Percentiles rank a stretch among this genome's conserved stretches.
Evolutionary conservation across 75 land plant species (phyloP).

Genomic region (Cryptomeria japonica): DNA sequence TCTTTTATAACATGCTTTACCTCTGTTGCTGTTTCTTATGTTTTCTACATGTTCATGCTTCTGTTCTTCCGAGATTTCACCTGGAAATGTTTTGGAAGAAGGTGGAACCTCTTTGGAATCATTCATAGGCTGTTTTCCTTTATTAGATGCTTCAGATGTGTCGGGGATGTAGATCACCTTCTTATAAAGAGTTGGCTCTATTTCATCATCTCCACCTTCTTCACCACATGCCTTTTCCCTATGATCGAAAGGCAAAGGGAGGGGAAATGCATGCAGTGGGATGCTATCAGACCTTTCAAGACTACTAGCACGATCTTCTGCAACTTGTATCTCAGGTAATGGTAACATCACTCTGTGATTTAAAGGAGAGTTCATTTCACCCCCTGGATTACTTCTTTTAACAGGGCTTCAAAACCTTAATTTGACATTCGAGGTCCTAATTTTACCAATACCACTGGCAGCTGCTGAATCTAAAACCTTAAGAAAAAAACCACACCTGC

Average conservation of each 20-base stretch:
- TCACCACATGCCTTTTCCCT: conserved; percentile 3
- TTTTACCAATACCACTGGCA: background rate
- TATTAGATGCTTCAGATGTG: background rate
- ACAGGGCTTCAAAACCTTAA: background rate
- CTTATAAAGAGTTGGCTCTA: conserved; percentile 10
- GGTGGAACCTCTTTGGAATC: background rate
- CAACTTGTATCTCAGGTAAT: conserved; percentile 6
- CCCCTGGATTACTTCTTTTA: background rate
- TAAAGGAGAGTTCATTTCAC: background rate
- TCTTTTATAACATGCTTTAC: background rate
- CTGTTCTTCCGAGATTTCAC: conserved; percentile 2
- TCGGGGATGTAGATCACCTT: conserved; percentile 13
- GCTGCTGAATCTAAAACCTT: background rate
- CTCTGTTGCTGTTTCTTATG: background rate
- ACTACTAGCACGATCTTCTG: background rate
- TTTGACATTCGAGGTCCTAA: background rate
- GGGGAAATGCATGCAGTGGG: background rate
- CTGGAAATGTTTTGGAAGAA: background rate
- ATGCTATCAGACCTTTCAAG: conserved; percentile 4
- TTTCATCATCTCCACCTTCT: conserved; percentile 11
- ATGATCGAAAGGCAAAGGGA: conserved; percentile 1
- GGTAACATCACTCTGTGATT: background rate
- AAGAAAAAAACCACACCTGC: background rate
- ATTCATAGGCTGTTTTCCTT: background rate
- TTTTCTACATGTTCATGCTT: background rate